A percentile compares a stretch with the other conserved stretches of the same genome.
Conservation (phyloP, 192 early-diverging fungal species). For the Gaertneriomyces sp. region DNA sequence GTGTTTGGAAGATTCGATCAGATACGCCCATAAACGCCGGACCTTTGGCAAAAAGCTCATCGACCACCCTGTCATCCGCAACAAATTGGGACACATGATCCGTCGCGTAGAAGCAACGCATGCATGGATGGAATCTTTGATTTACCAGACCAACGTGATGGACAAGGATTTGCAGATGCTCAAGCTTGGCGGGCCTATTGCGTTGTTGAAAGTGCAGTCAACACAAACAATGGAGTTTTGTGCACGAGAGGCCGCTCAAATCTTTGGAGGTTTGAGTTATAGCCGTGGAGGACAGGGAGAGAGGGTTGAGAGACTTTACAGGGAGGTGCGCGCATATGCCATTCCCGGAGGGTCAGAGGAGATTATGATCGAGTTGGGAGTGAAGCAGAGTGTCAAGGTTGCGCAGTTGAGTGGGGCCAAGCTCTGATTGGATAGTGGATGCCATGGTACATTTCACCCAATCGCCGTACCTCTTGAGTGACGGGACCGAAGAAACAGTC, state of each 20-base stretch:
- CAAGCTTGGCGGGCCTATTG: conserved; percentile 81
- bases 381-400: conserved; percentile 76
- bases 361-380: conserved; percentile 85
- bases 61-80: conserved; percentile 66
- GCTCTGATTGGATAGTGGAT: conserved; percentile 18
- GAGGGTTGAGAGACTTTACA: conserved; percentile 74
- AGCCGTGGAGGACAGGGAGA: conserved; percentile 69
- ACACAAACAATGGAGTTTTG: conserved; percentile 86
- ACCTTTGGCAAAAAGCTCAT: conserved; percentile 85
- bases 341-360: conserved; percentile 86
- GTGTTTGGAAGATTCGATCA: conserved; percentile 76
- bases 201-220: conserved; percentile 76
- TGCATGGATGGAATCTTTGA: conserved; percentile 74
- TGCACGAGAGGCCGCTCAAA: conserved; percentile 86
- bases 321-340: conserved; percentile 79
- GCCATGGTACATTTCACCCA: too few species aligned
- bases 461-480: too few species aligned
- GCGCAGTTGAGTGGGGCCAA: conserved; percentile 66
- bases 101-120: conserved; percentile 82
- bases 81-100: conserved; percentile 74
- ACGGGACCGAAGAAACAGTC: too few species aligned
- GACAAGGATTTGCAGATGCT: conserved; percentile 62
- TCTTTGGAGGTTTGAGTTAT: conserved; percentile 82
- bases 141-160: conserved; percentile 70
- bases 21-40: conserved; percentile 79